These are phyloP conservation scores for Tuber brumale DNA, from an alignment of 495 filamentous ascomycete species.

Conservation along the genomic window DNA sequence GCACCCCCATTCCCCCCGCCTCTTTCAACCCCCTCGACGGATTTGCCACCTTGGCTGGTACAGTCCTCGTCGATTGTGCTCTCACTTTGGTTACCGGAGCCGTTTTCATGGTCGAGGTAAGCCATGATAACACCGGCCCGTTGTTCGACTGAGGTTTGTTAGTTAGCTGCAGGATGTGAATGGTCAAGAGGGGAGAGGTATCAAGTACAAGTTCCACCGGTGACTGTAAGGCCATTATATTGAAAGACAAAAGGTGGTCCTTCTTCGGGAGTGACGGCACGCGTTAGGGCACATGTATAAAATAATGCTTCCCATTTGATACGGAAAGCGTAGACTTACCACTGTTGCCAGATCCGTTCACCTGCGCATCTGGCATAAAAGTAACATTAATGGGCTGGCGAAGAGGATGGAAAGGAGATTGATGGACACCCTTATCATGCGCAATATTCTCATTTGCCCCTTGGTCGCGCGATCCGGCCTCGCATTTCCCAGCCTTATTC, in stretches of 20 bases:
- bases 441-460: neutral
- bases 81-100: neutral
- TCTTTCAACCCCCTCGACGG: neutral
- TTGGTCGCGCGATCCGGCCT: neutral
- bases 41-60: neutral
- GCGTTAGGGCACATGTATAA: neutral
- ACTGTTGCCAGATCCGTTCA: neutral
- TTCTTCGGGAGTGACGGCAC: neutral
- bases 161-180: neutral
- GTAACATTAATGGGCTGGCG: neutral
- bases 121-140: neutral
- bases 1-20: neutral
- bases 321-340: neutral
- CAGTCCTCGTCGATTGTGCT: neutral
- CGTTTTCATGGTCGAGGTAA: neutral
- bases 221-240: neutral
- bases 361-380: neutral
- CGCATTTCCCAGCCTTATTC: neutral
- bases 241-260: neutral
- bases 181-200: neutral
- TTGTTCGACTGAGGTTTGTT: neutral
- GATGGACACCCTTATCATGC: neutral
- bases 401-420: too few relatives aligned
- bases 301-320: neutral
- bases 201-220: neutral